These are phyloP conservation scores for Mollisiaceae sp. DNA, from an alignment of 2,329 filamentous ascomycete genomes.

Conservation along the genomic window DNA sequence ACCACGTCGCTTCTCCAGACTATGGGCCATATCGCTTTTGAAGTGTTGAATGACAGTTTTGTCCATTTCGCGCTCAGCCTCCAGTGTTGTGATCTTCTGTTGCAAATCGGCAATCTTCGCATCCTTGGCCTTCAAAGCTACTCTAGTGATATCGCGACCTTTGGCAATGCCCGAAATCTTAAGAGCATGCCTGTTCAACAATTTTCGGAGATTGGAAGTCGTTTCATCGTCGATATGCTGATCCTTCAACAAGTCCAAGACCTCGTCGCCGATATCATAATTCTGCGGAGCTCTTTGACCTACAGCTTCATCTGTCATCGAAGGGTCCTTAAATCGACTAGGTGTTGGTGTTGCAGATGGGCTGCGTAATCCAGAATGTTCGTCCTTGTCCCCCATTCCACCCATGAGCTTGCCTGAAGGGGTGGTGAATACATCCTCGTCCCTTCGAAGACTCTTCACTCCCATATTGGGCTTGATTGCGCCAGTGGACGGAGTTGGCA, in stretches of 20 bases:
- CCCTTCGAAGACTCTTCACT: slow-evolving; percentile 11
- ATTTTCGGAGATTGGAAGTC: slow-evolving; percentile 46
- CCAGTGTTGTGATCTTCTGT: slow-evolving; percentile 63
- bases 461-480: slow-evolving; percentile 1
- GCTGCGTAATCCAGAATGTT: slow-evolving; percentile 29
- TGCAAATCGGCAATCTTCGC: slow-evolving; percentile 68
- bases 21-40: slow-evolving; percentile 28
- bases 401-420: slow-evolving; percentile 28
- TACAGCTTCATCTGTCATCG: slow-evolving; percentile 2
- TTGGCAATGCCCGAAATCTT: slow-evolving; percentile 64
- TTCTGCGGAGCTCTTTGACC: slow-evolving; percentile 8
- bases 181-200: slow-evolving; percentile 61
- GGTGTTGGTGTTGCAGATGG: slow-evolving; percentile 38
- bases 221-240: slow-evolving; percentile 48
- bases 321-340: slow-evolving; percentile 31
- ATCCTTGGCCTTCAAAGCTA: slow-evolving; percentile 67
- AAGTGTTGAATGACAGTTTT: slow-evolving; percentile 47
- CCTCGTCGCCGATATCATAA: slow-evolving; percentile 50
- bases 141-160: slow-evolving; percentile 69
- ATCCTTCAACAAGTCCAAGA: slow-evolving; percentile 55
- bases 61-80: slow-evolving; percentile 60
- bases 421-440: slow-evolving; percentile 34
- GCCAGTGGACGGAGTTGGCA: slow-evolving; percentile 38
- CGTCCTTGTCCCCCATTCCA: slow-evolving; percentile 35
- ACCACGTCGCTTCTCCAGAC: slow-evolving; percentile 24